A percentile compares a stretch with the other conserved stretches of the same genome.
phyloP scores from a whole-genome alignment of 495 filamentous ascomycete genomes.

The Aspergillus campestris region DNA sequence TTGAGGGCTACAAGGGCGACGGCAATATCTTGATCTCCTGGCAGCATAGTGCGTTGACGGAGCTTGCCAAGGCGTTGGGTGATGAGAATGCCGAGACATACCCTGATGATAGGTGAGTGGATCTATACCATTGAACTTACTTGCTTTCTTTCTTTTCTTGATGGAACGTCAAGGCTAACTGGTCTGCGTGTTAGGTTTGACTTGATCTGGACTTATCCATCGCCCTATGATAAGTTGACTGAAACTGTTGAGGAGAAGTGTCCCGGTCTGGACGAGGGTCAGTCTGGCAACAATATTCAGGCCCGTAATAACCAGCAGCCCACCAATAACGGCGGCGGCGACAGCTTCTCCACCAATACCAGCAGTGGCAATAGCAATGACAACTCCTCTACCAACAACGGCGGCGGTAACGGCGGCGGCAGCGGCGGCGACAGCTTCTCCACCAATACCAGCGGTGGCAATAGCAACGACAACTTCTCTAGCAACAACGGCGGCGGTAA shows the following conservation, averaged over 20 bases:
- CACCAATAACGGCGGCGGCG: too few relatives aligned
- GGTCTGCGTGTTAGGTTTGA: slow-evolving; percentile 19
- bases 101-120: slow-evolving; percentile 26
- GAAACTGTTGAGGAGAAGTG: slow-evolving; percentile 25
- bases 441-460: too few relatives aligned
- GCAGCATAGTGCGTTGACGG: slow-evolving; percentile 42
- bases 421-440: too few relatives aligned
- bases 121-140: neutral
- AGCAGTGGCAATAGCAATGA: too few relatives aligned
- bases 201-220: slow-evolving; percentile 34
- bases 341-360: too few relatives aligned
- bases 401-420: too few relatives aligned
- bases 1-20: slow-evolving; percentile 32
- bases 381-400: too few relatives aligned
- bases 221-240: slow-evolving; percentile 27
- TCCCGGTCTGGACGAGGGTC: slow-evolving; percentile 17
- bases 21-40: slow-evolving; percentile 53
- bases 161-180: neutral
- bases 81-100: slow-evolving; percentile 29
- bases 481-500: too few relatives aligned
- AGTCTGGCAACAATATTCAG: neutral
- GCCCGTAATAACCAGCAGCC: too few relatives aligned
- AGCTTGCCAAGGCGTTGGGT: slow-evolving; percentile 38
- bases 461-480: too few relatives aligned
- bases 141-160: neutral